These are phyloP conservation scores for Rhizopogon rudus DNA, from an alignment of 768 basidiomycete genomes.

Conservation along the genomic window DNA sequence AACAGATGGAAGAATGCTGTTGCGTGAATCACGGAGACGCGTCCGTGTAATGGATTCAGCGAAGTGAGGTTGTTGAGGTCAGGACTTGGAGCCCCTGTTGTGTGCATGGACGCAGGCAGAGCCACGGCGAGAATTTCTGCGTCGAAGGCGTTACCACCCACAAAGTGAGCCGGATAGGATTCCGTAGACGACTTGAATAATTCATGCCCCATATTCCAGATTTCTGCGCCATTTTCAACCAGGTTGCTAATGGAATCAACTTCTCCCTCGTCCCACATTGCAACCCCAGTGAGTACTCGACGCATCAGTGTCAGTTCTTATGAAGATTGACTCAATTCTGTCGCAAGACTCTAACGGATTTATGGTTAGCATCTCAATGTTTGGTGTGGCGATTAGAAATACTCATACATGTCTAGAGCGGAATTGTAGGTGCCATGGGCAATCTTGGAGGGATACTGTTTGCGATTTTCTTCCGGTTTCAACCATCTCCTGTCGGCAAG, in stretches of 20 bases:
- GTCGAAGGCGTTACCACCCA: slow-evolving; percentile 50
- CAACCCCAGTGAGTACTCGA: slow-evolving; percentile 31
- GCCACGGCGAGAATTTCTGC: slow-evolving; percentile 31
- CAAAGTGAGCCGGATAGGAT: slow-evolving; percentile 46
- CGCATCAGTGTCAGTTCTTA: slow-evolving; percentile 1
- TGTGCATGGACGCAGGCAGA: slow-evolving; percentile 19
- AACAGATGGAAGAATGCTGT: slow-evolving; percentile 48
- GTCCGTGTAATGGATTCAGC: slow-evolving; percentile 39
- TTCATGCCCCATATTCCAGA: slow-evolving; percentile 55
- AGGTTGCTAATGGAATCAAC: slow-evolving; percentile 45
- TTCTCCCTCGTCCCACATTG: slow-evolving; percentile 49
- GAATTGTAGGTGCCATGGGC: slow-evolving; percentile 35
- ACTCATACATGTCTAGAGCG: slow-evolving; percentile 18
- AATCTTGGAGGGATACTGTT: slow-evolving; percentile 44
- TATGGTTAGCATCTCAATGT: slow-evolving; percentile 19
- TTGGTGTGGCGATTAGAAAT: not conserved
- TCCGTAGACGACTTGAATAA: slow-evolving; percentile 49
- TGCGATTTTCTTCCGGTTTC: slow-evolving; percentile 45
- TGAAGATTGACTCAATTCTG: not conserved
- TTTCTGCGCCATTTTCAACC: slow-evolving; percentile 39
- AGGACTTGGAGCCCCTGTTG: slow-evolving; percentile 14
- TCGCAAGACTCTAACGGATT: slow-evolving; percentile 25
- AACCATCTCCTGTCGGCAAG: slow-evolving; percentile 31
- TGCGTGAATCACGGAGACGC: slow-evolving; percentile 43
- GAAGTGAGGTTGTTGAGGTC: slow-evolving; percentile 30